Evolutionary conservation across 352 stramenopile species (phyloP), one percentile per base, ranked within the genome.

Genomic region (Globisporangium heterothallicum): DNA sequence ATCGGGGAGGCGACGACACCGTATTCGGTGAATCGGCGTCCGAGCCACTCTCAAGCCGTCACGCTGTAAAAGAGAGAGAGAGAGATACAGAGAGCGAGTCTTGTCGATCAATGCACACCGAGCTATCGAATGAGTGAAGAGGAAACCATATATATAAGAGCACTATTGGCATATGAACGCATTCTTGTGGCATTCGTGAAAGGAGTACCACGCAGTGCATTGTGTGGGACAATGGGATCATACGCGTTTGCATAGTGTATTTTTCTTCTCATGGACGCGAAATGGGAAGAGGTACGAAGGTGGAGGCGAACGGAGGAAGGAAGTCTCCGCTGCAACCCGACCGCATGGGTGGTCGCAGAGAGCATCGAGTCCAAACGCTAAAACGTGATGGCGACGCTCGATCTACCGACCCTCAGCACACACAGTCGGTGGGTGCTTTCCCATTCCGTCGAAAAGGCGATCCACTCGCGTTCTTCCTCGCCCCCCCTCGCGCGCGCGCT

Each of bases 181-280:
- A n/a, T n/a, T n/a, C n/a, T n/a, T n/a, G n/a, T n/a, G n/a, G n/a
- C n/a, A n/a, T n/a, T n/a, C n/a, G n/a, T n/a, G n/a, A n/a, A n/a
- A n/a, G n/a, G n/a, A n/a, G n/a, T n/a, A n/a, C n/a, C n/a, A n/a
- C n/a, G n/a, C n/a, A n/a, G n/a, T n/a, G n/a, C n/a, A n/a, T n/a
- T n/a, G n/a, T n/a, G n/a, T n/a, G n/a, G n/a, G n/a, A n/a, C n/a
- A n/a, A n/a, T n/a, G 27, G 44, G 44, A 50, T 50, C 44, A 50
- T 35, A 26, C 40, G 44, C 44, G 10, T n/a, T 40, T 6, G 24
- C 16, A 14, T 26, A 40, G 44, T 29, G 30, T 50, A 13, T 35
- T 22, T 50, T 50, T 22, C 24, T 40, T 50, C 29, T 50, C 44
- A 50, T 50, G 44, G 44, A 50, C 44, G 44, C n/a, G 18, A 6